These are phyloP conservation scores for Penicillium sp. DNA, from an alignment of 2,329 filamentous ascomycete species.

Conservation along the genomic window DNA sequence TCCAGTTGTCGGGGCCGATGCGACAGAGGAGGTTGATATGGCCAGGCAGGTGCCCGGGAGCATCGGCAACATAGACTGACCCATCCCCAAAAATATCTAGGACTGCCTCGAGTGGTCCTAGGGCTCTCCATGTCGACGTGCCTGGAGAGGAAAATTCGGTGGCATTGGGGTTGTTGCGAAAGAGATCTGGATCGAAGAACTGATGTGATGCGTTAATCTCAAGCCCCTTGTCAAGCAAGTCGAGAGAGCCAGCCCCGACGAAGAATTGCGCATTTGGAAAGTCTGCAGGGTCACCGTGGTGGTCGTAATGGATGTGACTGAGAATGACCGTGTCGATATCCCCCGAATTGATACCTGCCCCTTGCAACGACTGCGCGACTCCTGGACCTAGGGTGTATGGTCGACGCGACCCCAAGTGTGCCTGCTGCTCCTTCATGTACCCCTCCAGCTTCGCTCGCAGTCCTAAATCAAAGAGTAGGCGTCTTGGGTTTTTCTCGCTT, in stretches of 20 bases:
- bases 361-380: background rate
- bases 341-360: background rate
- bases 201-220: background rate
- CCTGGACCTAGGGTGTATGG: background rate
- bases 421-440: background rate
- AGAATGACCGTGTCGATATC: background rate
- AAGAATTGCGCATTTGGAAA: background rate
- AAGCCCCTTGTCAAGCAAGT: background rate
- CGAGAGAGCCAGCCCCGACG: background rate
- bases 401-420: background rate
- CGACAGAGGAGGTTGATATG: background rate
- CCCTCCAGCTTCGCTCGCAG: background rate
- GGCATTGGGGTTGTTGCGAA: no score
- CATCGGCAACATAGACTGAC: background rate
- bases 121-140: background rate
- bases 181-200: background rate
- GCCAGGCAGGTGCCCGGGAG: background rate
- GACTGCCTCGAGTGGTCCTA: background rate
- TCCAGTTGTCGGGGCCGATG: background rate
- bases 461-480: background rate
- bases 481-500: no score
- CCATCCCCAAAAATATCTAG: background rate
- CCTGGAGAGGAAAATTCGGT: background rate
- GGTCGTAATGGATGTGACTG: background rate
- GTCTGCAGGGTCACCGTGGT: background rate